These are phyloP conservation scores for Pichia exigua DNA, from an alignment of 805 yeast genomes.

Conservation along the genomic window DNA sequence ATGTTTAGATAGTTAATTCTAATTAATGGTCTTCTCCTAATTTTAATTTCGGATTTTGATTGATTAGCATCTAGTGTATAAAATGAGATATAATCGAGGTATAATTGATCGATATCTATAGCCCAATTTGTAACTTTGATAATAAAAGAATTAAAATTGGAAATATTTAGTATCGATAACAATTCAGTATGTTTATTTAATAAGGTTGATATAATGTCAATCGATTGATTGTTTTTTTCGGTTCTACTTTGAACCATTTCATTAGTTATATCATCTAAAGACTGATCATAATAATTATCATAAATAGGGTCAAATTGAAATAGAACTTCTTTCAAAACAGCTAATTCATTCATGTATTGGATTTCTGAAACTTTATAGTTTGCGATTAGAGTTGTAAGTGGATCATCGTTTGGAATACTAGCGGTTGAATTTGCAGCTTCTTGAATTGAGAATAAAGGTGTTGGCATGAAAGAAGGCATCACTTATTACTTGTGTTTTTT, in stretches of 20 bases:
- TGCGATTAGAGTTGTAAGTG: conserved; percentile 1
- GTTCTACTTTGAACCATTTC: conserved; percentile 17
- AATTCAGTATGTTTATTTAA: conserved; percentile 16
- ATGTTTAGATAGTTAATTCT: conserved; percentile 23
- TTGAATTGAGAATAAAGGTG: conserved; percentile 19
- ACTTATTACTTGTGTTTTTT: neutral
- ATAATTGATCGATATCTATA: conserved; percentile 13
- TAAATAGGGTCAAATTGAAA: conserved; percentile 22
- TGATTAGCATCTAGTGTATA: conserved; percentile 20
- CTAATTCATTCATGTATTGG: conserved; percentile 17
- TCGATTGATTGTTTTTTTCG: conserved; percentile 15
- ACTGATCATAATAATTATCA: conserved; percentile 25
- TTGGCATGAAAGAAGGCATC: conserved; percentile 12
- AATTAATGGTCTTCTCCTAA: conserved; percentile 27
- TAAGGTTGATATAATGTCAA: conserved; percentile 13
- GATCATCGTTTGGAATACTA: conserved; percentile 1
- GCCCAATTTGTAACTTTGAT: conserved; percentile 22
- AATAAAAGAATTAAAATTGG: conserved; percentile 12
- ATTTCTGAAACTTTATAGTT: conserved; percentile 16
- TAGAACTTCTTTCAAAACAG: conserved; percentile 15
- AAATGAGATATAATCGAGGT: conserved; percentile 16
- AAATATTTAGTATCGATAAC: conserved; percentile 4
- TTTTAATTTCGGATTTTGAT: conserved; percentile 20
- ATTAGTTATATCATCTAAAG: conserved; percentile 19
- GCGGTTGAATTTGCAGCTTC: conserved; percentile 13